These are phyloP conservation scores for Ambrosiella beaveri DNA, from an alignment of 2,329 filamentous ascomycete genomes.

Conservation along the genomic window DNA sequence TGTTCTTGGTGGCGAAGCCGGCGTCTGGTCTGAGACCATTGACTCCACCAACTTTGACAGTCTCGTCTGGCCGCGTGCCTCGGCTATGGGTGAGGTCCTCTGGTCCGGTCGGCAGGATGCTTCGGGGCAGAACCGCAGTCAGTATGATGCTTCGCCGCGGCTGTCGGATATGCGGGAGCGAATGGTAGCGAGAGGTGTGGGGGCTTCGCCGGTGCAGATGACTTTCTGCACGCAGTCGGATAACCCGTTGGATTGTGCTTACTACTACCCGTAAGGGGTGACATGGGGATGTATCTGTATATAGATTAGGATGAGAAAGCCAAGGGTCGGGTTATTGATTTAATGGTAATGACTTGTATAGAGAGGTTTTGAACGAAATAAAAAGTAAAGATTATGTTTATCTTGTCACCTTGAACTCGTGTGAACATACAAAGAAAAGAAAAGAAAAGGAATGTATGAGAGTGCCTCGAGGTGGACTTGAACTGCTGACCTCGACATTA, in stretches of 20 bases:
- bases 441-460: too few species aligned
- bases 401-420: too few species aligned
- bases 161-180: conserved; percentile 62
- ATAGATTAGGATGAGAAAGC: not conserved
- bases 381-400: too few species aligned
- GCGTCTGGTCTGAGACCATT: conserved; percentile 66
- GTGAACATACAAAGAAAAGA: too few species aligned
- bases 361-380: too few species aligned
- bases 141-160: conserved; percentile 50
- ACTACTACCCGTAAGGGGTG: conserved; percentile 5
- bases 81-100: conserved; percentile 59
- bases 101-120: conserved; percentile 59
- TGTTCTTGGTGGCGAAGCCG: conserved; percentile 66
- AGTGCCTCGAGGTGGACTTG: too few species aligned
- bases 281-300: not conserved
- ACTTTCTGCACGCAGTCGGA: conserved; percentile 50
- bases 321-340: not conserved
- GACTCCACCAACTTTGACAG: conserved; percentile 59
- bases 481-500: too few species aligned
- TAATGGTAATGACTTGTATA: too few species aligned
- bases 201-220: conserved; percentile 51
- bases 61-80: conserved; percentile 61
- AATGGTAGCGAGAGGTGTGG: conserved; percentile 49
- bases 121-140: conserved; percentile 49
- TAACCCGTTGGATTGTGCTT: conserved; percentile 16